Evolutionary conservation across 2,329 filamentous ascomycete genomes (phyloP).

Genomic region (Cladophialophora yegresii): DNA sequence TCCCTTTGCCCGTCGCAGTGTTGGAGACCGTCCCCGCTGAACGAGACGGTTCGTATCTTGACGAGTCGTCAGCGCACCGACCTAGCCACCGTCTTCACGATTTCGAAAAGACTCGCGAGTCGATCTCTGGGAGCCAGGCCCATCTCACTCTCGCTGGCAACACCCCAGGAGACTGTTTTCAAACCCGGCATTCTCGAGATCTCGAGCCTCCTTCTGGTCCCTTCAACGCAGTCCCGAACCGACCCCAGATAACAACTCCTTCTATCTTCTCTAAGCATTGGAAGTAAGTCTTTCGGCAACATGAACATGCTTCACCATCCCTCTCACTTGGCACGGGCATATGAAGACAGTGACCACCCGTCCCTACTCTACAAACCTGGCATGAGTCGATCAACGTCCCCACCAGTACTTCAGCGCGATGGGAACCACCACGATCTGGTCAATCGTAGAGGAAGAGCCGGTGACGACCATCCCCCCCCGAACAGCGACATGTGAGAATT

Average conservation of each 20-base stretch:
- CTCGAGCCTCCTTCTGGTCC: constrained; percentile 45
- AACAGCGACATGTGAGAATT: not conserved
- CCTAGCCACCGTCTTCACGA: constrained; percentile 14
- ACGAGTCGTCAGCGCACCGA: not conserved
- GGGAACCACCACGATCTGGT: not conserved
- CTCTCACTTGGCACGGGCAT: constrained; percentile 49
- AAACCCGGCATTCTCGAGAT: constrained; percentile 36
- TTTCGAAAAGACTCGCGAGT: constrained; percentile 29
- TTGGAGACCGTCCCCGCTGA: too few relatives aligned
- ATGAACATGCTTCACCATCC: constrained; percentile 43
- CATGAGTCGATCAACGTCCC: not conserved
- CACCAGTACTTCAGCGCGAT: not conserved
- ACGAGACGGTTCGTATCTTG: not conserved
- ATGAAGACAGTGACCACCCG: constrained; percentile 46
- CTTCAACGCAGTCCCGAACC: constrained; percentile 45
- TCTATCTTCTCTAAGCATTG: constrained; percentile 36
- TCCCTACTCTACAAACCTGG: constrained; percentile 7
- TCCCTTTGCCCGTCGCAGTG: not conserved
- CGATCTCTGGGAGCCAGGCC: constrained; percentile 36
- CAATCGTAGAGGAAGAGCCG: not conserved
- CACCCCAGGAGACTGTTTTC: constrained; percentile 40
- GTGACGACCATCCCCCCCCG: not conserved
- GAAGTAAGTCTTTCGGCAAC: constrained; percentile 36
- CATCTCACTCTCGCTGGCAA: constrained; percentile 43
- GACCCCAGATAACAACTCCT: constrained; percentile 48